Conservation (phyloP, 225 moss, liverwort and hornwort genomes). For the Physcomitrellopsis africana region DNA sequence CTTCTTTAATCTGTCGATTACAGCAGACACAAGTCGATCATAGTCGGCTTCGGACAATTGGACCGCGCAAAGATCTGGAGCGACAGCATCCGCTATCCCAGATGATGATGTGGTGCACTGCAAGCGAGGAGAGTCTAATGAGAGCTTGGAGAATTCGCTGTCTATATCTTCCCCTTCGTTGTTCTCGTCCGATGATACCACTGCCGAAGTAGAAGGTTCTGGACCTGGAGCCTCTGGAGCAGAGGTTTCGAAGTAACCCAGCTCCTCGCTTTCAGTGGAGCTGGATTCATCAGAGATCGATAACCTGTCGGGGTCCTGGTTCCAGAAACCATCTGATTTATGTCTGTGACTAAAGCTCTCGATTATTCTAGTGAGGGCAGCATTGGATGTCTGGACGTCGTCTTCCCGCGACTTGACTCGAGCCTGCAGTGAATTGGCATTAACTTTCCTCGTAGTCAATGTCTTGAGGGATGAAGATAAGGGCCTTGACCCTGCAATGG, state of each 20-base stretch:
- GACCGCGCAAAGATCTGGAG: background rate
- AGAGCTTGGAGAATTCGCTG: conserved; percentile 4
- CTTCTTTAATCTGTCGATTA: conserved; percentile 35
- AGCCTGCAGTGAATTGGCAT: background rate
- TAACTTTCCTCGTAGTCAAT: background rate
- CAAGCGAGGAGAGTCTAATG: background rate
- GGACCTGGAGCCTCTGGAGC: background rate
- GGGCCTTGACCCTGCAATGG: background rate
- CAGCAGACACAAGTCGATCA: conserved; percentile 32
- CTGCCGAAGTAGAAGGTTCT: background rate
- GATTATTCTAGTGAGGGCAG: conserved; percentile 36
- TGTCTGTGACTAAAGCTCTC: conserved; percentile 4
- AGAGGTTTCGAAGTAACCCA: background rate
- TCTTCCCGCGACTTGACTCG: background rate
- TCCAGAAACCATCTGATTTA: conserved; percentile 34
- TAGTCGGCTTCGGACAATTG: conserved; percentile 39
- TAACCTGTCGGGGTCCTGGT: conserved; percentile 27
- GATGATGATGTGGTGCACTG: background rate
- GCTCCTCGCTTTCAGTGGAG: conserved; percentile 27
- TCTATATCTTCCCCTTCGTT: conserved; percentile 11
- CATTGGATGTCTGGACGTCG: conserved; percentile 27
- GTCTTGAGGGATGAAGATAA: conserved; percentile 7
- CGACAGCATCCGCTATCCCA: background rate
- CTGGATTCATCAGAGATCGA: conserved; percentile 42
- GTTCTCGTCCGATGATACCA: background rate